Base-by-base conservation (phyloP, 2,329 filamentous ascomycete species). In the Apiospora koreana region DNA sequence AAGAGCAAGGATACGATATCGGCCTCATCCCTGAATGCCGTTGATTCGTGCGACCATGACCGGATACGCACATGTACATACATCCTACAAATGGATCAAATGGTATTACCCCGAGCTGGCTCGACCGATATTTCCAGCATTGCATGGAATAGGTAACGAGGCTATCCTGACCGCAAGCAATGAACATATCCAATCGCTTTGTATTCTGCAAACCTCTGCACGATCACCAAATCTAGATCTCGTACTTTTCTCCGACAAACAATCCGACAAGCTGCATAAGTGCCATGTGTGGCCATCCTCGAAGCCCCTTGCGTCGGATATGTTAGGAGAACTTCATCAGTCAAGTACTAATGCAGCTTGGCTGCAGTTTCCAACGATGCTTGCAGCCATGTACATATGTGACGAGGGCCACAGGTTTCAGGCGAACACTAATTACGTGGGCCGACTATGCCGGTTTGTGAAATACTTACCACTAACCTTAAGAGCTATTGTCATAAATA, bases 301-400 rank as follows among this genome's bases (percentile, higher is more conserved):
- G 31, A 38, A 62, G 28, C 54, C 31, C 54, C 54, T 62, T 62
- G 54, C 54, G 35, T 38, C 54, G 54, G 31, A 35, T n/a, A 18
- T n/a, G 28, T 38, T 62, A 62, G 54, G 21, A 62, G 31, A 31
- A 10, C 54, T 38, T 62, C 31, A n/a, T 18, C 54, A 62, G 21
- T 62, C 54, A 38, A n/a, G 54, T n/a, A 62, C 54, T 62, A 62
- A 18, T 62, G 54, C 54, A 62, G 54, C 54, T 62, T 62, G 54
- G 54, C 21, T 62, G 54, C 54, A 62, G 54, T 35, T 62, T 31
- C 54, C 38, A 31, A n/a, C 28, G 54, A 12, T 35, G 31, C 31
- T 38, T 62, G 54, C 31, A 62, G 54, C 31, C 3, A 58, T 38
- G 54, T 62, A 62, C 54, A 62, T 38, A 38, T 62, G 31, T 62